Evolutionary conservation across 1,284 basidiomycete genomes (phyloP).

Genomic region (Heliocybe sulcata): DNA sequence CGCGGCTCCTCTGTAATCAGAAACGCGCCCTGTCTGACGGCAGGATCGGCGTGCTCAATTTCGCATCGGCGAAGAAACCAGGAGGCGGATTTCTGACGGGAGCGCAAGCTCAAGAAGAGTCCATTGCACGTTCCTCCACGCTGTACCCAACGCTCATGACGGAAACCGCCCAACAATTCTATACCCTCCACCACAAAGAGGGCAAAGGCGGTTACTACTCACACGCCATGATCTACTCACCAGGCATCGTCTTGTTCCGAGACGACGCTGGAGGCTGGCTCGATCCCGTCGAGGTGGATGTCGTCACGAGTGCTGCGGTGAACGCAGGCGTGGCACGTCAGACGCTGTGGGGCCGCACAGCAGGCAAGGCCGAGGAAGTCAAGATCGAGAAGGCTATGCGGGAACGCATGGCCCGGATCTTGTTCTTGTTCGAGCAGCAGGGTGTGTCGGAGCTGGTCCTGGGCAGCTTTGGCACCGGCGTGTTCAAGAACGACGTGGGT

Average conservation of each 20-base stretch:
- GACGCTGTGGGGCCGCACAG: constrained; percentile 21
- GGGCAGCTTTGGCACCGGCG: constrained; percentile 71
- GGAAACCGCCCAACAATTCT: constrained; percentile 44
- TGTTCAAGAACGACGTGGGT: constrained; percentile 54
- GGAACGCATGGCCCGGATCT: constrained; percentile 60
- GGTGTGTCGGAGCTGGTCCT: constrained; percentile 52
- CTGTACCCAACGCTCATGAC: constrained; percentile 54
- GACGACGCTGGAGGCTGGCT: constrained; percentile 48
- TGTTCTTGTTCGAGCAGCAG: constrained; percentile 56
- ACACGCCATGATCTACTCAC: constrained; percentile 64
- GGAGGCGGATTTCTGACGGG: constrained; percentile 64
- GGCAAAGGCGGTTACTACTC: constrained; percentile 49
- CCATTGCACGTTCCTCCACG: constrained; percentile 61
- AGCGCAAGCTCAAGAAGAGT: constrained; percentile 67
- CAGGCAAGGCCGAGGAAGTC: constrained; percentile 33
- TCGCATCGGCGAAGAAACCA: constrained; percentile 61
- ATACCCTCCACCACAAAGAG: constrained; percentile 44
- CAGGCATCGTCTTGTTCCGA: constrained; percentile 46
- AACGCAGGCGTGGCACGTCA: constrained; percentile 55
- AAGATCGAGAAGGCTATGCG: constrained; percentile 51
- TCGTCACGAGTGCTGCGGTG: constrained; percentile 61
- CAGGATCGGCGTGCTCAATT: constrained; percentile 56
- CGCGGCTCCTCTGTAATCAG: constrained; percentile 20
- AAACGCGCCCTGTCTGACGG: constrained; percentile 11
- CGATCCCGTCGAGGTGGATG: constrained; percentile 47